phyloP scores from a whole-genome alignment of 2,329 filamentous ascomycete genomes.

The Penicillium sp. region DNA sequence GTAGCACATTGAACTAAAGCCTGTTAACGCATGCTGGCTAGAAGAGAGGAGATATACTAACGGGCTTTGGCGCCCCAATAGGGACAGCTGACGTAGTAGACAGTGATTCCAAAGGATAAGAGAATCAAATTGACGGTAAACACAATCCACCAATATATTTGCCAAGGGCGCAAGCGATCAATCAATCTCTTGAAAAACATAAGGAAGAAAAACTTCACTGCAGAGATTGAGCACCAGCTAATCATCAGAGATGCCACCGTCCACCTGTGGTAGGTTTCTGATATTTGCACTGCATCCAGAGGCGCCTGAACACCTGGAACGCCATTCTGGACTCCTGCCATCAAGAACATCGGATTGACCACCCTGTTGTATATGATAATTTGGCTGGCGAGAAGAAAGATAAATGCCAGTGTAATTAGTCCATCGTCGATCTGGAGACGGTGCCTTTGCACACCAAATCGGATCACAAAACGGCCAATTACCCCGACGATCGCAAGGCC shows the following conservation, averaged over 20 bases:
- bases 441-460: background rate
- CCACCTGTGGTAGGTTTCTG: background rate
- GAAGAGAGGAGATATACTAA: background rate
- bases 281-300: background rate
- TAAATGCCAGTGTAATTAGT: background rate
- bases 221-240: background rate
- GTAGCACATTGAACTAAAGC: background rate
- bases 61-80: background rate
- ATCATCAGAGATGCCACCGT: background rate
- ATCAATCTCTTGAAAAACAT: background rate
- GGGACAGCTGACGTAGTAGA: slow-evolving; percentile 2
- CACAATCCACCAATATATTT: slow-evolving; percentile 1
- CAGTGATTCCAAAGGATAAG: background rate
- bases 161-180: background rate
- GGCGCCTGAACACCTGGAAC: background rate
- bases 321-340: background rate
- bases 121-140: background rate
- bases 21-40: background rate
- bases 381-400: background rate
- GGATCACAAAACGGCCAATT: background rate
- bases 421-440: background rate
- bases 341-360: background rate
- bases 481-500: background rate
- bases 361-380: background rate
- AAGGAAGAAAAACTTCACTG: background rate